phyloP scores from a whole-genome alignment of 83 land plant genomes.

The Thuja plicata region DNA sequence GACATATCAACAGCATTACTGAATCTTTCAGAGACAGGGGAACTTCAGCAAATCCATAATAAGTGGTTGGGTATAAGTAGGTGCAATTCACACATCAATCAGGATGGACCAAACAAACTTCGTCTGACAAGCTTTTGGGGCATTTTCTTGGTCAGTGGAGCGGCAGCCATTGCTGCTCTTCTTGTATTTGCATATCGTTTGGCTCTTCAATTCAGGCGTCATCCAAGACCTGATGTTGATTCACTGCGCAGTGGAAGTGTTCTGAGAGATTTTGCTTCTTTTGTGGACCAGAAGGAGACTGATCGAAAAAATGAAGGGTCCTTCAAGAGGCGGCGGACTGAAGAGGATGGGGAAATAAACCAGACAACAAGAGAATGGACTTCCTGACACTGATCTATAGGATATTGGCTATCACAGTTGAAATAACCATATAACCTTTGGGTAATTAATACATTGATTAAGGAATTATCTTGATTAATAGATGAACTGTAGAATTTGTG shows the following conservation, averaged over 20 bases:
- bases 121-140: conserved; percentile 36
- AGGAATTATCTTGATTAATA: background rate
- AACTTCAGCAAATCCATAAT: conserved; percentile 38
- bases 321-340: background rate
- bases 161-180: conserved; percentile 15
- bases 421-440: background rate
- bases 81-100: conserved; percentile 16
- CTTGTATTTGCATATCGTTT: conserved; percentile 16
- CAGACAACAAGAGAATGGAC: background rate
- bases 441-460: background rate
- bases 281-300: conserved; percentile 45
- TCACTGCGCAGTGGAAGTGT: conserved; percentile 20
- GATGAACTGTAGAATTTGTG: background rate
- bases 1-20: conserved; percentile 44
- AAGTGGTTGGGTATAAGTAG: conserved; percentile 20
- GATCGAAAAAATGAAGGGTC: background rate
- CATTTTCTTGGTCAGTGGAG: conserved; percentile 31
- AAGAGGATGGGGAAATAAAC: background rate
- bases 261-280: conserved; percentile 33
- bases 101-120: conserved; percentile 21
- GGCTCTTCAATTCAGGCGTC: conserved; percentile 24
- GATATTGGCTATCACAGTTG: background rate
- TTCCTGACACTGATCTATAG: background rate
- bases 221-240: background rate
- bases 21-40: conserved; percentile 31